phyloP scores from a whole-genome alignment of 2,329 filamentous ascomycete species.

The Fusarium annulatum region DNA sequence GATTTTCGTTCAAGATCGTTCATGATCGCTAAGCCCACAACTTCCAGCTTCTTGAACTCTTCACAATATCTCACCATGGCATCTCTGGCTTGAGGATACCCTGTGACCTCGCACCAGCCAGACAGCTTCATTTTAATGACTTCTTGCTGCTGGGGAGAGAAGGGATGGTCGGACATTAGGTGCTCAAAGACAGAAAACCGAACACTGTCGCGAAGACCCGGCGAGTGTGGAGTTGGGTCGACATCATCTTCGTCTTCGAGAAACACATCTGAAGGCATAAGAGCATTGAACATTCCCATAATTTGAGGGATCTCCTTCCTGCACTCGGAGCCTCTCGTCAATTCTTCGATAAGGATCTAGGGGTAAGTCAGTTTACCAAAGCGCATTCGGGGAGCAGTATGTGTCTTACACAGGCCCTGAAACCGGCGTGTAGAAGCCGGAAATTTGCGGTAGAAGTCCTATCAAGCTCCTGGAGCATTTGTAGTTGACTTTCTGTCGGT shows the following conservation, averaged over 20 bases:
- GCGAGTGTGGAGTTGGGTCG: conserved; percentile 46
- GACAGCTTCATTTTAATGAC: conserved; percentile 48
- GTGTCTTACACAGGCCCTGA: conserved; percentile 48
- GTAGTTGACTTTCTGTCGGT: conserved; percentile 17
- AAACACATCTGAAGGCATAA: conserved; percentile 47
- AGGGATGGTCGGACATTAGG: conserved; percentile 44
- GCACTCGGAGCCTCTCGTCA: conserved; percentile 18
- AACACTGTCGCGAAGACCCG: conserved; percentile 50
- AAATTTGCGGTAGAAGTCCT: conserved; percentile 46
- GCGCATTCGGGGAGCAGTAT: neutral
- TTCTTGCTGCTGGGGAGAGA: conserved; percentile 34
- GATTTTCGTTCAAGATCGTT: conserved; percentile 27
- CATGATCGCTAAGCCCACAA: conserved; percentile 44
- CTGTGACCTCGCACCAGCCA: conserved; percentile 48
- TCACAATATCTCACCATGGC: conserved; percentile 48
- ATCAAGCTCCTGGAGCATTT: conserved; percentile 48
- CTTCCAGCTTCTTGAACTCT: conserved; percentile 51
- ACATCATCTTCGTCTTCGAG: conserved; percentile 38
- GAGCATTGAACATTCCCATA: conserved; percentile 52
- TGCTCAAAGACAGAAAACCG: conserved; percentile 51
- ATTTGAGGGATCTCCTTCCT: conserved; percentile 35
- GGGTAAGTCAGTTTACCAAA: neutral
- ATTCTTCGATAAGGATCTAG: conserved; percentile 46
- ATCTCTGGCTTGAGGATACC: conserved; percentile 45
- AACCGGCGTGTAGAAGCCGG: conserved; percentile 47